A percentile compares a stretch with the other conserved stretches of the same genome.
These are phyloP conservation scores for Apophysomyces sp. DNA, from an alignment of 371 early-diverging fungal species.

Conservation along the genomic window DNA sequence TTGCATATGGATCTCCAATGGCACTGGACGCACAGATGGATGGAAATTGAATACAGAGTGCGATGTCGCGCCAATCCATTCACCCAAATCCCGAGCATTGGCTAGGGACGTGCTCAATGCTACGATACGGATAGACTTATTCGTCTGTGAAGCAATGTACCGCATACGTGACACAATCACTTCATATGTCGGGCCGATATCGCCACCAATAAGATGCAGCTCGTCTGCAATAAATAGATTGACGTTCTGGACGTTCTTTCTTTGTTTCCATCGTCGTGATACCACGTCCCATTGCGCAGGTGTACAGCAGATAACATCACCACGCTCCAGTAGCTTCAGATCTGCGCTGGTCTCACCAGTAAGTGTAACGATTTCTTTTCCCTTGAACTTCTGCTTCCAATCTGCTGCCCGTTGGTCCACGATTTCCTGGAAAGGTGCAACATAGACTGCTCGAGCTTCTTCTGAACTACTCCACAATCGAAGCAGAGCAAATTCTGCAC, in stretches of 20 bases:
- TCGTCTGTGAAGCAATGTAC: slow-evolving; percentile 84
- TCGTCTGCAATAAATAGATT: slow-evolving; percentile 96
- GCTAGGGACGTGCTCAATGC: slow-evolving; percentile 88
- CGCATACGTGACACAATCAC: slow-evolving; percentile 92
- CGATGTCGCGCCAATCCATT: slow-evolving; percentile 90
- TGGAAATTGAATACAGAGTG: slow-evolving; percentile 90
- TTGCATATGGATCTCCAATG: slow-evolving; percentile 93
- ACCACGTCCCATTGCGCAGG: slow-evolving; percentile 99
- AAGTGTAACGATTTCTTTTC: slow-evolving; percentile 80
- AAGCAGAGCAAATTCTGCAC: slow-evolving; percentile 94
- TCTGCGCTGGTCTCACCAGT: slow-evolving; percentile 97
- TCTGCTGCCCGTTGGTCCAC: slow-evolving; percentile 76
- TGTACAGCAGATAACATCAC: slow-evolving; percentile 92
- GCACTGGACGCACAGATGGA: slow-evolving; percentile 90
- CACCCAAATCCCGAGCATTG: slow-evolving; percentile 94
- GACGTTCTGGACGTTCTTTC: slow-evolving; percentile 88
- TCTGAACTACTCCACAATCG: slow-evolving; percentile 71
- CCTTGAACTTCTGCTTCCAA: slow-evolving; percentile 77
- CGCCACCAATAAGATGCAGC: slow-evolving; percentile 92
- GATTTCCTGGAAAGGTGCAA: slow-evolving; percentile 91
- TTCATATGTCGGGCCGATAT: slow-evolving; percentile 87
- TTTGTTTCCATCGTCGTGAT: slow-evolving; percentile 93
- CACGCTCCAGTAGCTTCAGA: slow-evolving; percentile 80
- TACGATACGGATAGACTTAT: slow-evolving; percentile 84
- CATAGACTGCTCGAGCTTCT: slow-evolving; percentile 82